Evolutionary conservation across 169 alveolate species (phyloP).

Genomic region (Perkinsus marinus): DNA sequence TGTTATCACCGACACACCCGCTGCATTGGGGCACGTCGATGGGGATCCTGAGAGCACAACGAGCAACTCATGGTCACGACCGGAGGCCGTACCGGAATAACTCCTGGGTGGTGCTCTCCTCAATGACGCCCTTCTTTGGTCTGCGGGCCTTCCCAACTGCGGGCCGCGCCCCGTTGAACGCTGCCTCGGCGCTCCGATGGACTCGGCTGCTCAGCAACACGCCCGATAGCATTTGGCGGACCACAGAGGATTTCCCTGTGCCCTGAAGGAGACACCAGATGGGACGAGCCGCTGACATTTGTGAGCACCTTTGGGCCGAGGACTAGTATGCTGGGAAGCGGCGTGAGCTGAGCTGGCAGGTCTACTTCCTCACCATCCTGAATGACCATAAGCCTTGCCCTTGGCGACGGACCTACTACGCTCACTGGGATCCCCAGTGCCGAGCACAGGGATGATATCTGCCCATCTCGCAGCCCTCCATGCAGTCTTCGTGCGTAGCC

Average conservation of each 20-base stretch:
- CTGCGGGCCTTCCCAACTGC: neutral
- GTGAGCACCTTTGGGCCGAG: neutral
- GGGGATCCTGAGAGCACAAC: neutral
- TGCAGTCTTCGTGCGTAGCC: neutral
- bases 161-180: neutral
- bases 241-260: neutral
- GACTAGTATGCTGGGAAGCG: neutral
- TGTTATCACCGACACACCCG: neutral
- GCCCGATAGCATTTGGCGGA: neutral
- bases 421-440: neutral
- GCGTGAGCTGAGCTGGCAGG: neutral
- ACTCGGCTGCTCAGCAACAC: neutral
- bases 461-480: neutral
- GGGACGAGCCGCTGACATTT: neutral
- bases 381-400: neutral
- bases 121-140: neutral
- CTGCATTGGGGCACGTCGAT: neutral
- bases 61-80: no score
- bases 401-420: no score
- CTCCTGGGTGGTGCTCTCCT: neutral
- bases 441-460: neutral
- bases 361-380: neutral
- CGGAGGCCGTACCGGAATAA: neutral
- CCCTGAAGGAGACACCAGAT: no score
- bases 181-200: neutral